phyloP scores from a whole-genome alignment of 805 yeast genomes.

The Saccharomycopsis sp. region DNA sequence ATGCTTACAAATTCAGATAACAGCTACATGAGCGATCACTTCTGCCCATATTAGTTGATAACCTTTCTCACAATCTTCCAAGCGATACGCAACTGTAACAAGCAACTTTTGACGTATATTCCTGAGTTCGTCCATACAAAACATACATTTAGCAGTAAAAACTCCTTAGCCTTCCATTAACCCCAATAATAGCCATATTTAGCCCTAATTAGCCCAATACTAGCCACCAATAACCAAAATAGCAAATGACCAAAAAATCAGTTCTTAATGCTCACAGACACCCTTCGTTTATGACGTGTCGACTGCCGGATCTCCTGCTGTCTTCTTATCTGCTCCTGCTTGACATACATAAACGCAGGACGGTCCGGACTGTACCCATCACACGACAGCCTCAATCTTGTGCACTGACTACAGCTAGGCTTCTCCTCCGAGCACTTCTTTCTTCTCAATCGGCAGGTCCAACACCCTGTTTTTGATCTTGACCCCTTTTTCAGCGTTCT shows the following conservation, averaged over 20 bases:
- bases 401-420: slow-evolving; percentile 56
- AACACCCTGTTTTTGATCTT: slow-evolving; percentile 58
- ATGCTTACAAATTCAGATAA: no score
- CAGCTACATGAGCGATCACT: no score
- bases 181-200: no score
- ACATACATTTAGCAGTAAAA: no score
- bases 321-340: slow-evolving; percentile 32
- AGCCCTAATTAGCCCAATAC: no score
- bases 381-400: slow-evolving; percentile 48
- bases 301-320: slow-evolving; percentile 42
- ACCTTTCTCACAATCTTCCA: no score
- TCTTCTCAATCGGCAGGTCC: slow-evolving; percentile 72
- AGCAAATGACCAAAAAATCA: background rate
- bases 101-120: no score
- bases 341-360: slow-evolving; percentile 49
- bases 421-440: slow-evolving; percentile 64
- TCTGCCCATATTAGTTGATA: no score
- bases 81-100: no score
- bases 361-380: slow-evolving; percentile 44
- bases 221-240: background rate
- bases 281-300: background rate
- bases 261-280: background rate
- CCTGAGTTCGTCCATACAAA: no score
- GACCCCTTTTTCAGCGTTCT: background rate
- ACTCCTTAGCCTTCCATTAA: no score